phyloP scores from a whole-genome alignment of 345 rosid species.

The Citropsis articulata region DNA sequence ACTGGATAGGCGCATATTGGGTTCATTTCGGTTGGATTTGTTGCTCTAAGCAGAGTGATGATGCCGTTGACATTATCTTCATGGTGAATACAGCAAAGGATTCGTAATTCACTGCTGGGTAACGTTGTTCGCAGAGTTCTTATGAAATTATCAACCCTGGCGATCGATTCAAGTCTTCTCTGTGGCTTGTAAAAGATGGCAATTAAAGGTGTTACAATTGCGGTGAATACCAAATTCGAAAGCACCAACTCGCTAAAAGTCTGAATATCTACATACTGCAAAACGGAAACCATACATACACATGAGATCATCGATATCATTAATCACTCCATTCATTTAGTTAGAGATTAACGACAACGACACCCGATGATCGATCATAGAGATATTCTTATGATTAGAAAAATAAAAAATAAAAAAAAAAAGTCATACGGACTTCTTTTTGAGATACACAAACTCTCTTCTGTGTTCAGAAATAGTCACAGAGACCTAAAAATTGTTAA shows the following conservation, averaged over 20 bases:
- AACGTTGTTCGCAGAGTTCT: constrained; percentile 17
- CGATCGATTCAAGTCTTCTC: background rate
- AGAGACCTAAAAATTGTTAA: too few species aligned
- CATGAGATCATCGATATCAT: too few species aligned
- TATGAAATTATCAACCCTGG: background rate
- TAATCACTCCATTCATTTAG: too few species aligned
- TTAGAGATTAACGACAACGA: too few species aligned
- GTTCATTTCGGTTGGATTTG: constrained; percentile 5
- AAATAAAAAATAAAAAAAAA: too few species aligned
- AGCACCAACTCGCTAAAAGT: constrained; percentile 21
- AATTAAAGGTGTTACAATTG: constrained; percentile 13
- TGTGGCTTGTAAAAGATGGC: constrained; percentile 23
- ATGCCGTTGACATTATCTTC: constrained; percentile 31
- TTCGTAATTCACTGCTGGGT: constrained; percentile 11
- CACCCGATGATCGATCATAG: too few species aligned
- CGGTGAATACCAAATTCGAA: constrained; percentile 20
- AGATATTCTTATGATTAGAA: too few species aligned
- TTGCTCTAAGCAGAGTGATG: constrained; percentile 30
- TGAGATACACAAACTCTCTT: too few species aligned
- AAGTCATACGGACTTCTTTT: too few species aligned
- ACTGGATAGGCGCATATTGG: constrained; percentile 19
- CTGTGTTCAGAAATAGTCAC: too few species aligned
- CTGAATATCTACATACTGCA: constrained; percentile 25
- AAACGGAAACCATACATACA: too few species aligned
- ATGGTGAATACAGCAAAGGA: constrained; percentile 29